Evolutionary conservation across 345 rosid species (phyloP).

Genomic region (Syzygium oleosum): DNA sequence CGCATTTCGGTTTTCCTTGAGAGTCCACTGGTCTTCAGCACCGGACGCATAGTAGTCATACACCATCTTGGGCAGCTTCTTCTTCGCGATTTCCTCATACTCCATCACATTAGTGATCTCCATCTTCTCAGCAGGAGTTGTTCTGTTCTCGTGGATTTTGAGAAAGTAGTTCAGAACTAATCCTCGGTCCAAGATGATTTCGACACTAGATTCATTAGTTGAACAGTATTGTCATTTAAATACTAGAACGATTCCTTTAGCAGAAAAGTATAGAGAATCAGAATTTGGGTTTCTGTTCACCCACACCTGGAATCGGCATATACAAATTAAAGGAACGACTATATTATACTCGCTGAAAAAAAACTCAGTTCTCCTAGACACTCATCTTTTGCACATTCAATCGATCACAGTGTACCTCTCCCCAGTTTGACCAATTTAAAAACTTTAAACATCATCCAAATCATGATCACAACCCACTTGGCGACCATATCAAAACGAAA

Average conservation of each 20-base stretch:
- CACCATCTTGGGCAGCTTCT: conserved; percentile 88
- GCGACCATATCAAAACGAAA: background rate
- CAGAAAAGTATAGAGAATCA: background rate
- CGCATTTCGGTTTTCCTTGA: conserved; percentile 70
- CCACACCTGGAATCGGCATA: background rate
- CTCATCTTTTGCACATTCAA: background rate
- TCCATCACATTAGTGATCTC: conserved; percentile 90
- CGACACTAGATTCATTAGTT: background rate
- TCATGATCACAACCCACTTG: background rate
- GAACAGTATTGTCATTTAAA: background rate
- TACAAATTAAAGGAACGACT: background rate
- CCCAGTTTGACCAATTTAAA: background rate
- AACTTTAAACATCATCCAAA: background rate
- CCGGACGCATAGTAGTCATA: conserved; percentile 93
- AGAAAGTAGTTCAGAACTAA: background rate
- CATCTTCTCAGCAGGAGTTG: conserved; percentile 14
- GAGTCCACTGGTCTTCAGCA: conserved; percentile 97
- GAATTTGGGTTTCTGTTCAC: background rate
- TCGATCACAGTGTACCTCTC: background rate
- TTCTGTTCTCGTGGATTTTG: background rate
- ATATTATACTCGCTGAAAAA: background rate
- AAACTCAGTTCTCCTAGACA: background rate
- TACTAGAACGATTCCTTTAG: background rate
- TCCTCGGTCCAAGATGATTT: background rate
- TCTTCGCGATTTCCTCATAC: conserved; percentile 77